Evolutionary conservation across 1,284 basidiomycete species (phyloP).

Genomic region (Ceratobasidium sp.): DNA sequence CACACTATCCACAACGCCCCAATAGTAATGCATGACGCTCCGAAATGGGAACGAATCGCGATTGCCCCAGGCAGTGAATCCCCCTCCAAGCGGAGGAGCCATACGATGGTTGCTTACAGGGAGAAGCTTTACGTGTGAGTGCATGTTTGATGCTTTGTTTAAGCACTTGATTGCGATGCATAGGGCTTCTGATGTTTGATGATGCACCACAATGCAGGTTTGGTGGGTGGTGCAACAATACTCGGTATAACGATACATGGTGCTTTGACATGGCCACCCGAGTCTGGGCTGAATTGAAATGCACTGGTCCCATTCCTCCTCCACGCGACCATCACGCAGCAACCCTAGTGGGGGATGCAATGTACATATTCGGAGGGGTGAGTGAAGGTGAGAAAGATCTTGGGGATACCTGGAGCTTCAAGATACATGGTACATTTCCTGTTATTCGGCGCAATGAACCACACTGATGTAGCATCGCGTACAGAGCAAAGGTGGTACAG

Average conservation of each 20-base stretch:
- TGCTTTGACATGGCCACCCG: slow-evolving; percentile 83
- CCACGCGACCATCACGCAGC: slow-evolving; percentile 97
- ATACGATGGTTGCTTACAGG: slow-evolving; percentile 83
- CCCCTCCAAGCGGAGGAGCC: slow-evolving; percentile 90
- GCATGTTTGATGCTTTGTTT: no score
- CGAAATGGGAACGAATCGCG: slow-evolving; percentile 79
- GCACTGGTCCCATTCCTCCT: slow-evolving; percentile 98
- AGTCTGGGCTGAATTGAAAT: slow-evolving; percentile 90
- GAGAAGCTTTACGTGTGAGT: slow-evolving; percentile 86
- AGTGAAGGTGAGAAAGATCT: slow-evolving; percentile 97
- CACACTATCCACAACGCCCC: background rate
- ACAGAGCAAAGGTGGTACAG: no score
- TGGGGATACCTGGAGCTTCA: slow-evolving; percentile 94
- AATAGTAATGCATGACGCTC: slow-evolving; percentile 58
- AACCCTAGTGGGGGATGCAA: slow-evolving; percentile 94
- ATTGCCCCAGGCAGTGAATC: slow-evolving; percentile 63
- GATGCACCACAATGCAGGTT: slow-evolving; percentile 55
- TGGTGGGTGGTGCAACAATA: slow-evolving; percentile 96
- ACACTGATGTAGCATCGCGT: no score
- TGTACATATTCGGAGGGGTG: slow-evolving; percentile 96
- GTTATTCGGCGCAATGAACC: no score
- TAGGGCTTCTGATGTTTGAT: no score
- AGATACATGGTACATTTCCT: slow-evolving; percentile 93
- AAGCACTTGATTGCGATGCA: no score
- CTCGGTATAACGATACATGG: slow-evolving; percentile 99